Percentiles rank a stretch among this genome's conserved stretches.
Evolutionary conservation across 805 yeast species (phyloP).

Genomic region (Spathaspora gorwiae): DNA sequence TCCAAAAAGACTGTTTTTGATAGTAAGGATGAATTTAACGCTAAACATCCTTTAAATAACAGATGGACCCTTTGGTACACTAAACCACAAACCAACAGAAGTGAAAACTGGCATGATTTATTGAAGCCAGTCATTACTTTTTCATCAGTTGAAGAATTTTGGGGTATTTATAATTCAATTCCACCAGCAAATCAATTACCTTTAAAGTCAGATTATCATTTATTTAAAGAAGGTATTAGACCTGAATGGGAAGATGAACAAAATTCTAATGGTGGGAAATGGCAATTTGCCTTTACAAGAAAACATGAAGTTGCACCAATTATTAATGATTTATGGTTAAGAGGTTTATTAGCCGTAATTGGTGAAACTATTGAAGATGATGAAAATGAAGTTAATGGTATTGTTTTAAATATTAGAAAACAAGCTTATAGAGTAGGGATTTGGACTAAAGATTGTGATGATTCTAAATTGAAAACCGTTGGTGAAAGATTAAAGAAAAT

Average conservation of each 20-base stretch:
- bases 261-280: conserved; percentile 90
- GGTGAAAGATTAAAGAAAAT: conserved; percentile 87
- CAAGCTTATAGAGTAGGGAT: conserved; percentile 79
- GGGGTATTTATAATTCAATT: conserved; percentile 94
- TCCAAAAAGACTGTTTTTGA: conserved; percentile 47
- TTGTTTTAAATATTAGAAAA: conserved; percentile 83
- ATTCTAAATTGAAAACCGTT: conserved; percentile 57
- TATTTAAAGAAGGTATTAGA: conserved; percentile 87
- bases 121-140: conserved; percentile 90
- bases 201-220: conserved; percentile 86
- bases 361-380: conserved; percentile 92
- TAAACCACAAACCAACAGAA: conserved; percentile 75
- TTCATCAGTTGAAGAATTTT: conserved; percentile 94
- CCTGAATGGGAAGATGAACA: conserved; percentile 98
- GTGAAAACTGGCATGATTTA: conserved; percentile 87
- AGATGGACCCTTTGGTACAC: conserved; percentile 98
- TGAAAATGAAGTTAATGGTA: conserved; percentile 85
- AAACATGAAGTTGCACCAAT: conserved; percentile 53
- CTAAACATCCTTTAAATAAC: conserved; percentile 84
- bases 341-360: conserved; percentile 81
- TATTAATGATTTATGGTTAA: conserved; percentile 88
- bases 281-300: conserved; percentile 69
- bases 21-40: conserved; percentile 59
- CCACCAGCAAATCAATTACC: conserved; percentile 92
- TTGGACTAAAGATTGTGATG: conserved; percentile 85